Percentiles rank a stretch among this genome's conserved stretches.
Conservation (phyloP, 345 rosid species). For the Citrus hindsii region DNA sequence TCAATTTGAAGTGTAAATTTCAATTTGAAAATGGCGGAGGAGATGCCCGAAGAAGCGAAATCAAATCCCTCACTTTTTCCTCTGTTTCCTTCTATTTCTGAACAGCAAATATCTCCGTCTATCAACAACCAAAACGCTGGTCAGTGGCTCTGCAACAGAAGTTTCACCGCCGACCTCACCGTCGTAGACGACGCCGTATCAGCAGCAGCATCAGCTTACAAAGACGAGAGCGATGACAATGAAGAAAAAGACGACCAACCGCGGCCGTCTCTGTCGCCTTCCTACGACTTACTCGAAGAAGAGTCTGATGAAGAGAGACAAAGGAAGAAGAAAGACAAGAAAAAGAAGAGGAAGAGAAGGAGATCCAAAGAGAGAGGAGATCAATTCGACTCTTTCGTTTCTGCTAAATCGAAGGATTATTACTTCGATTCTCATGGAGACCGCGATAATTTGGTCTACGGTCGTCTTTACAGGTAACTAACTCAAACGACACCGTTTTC, state of each 20-base stretch:
- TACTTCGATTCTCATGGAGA: conserved; percentile 86
- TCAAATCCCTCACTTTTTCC: conserved; percentile 36
- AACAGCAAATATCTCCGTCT: conserved; percentile 16
- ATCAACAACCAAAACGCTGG: conserved; percentile 9
- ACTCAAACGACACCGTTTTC: not conserved
- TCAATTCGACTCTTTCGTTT: conserved; percentile 13
- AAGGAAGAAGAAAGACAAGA: conserved; percentile 35
- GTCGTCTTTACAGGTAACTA: conserved; percentile 68
- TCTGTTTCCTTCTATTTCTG: conserved; percentile 26
- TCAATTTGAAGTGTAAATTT: no score
- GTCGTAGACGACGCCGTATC: conserved; percentile 48
- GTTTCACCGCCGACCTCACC: conserved; percentile 71
- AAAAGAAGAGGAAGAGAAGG: conserved; percentile 38
- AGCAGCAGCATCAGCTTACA: conserved; percentile 18
- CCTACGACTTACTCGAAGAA: conserved; percentile 12
- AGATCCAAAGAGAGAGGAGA: conserved; percentile 19
- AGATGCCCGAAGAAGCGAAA: not conserved
- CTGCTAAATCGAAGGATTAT: conserved; percentile 68
- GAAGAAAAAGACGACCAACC: conserved; percentile 11
- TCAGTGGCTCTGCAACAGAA: conserved; percentile 82
- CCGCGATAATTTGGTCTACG: conserved; percentile 79
- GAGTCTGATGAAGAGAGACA: conserved; percentile 27
- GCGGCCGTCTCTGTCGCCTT: conserved; percentile 7
- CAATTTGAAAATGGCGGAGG: not conserved
- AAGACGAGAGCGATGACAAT: conserved; percentile 16